phyloP scores from a whole-genome alignment of 768 basidiomycete genomes.

The Pholiota molesta region DNA sequence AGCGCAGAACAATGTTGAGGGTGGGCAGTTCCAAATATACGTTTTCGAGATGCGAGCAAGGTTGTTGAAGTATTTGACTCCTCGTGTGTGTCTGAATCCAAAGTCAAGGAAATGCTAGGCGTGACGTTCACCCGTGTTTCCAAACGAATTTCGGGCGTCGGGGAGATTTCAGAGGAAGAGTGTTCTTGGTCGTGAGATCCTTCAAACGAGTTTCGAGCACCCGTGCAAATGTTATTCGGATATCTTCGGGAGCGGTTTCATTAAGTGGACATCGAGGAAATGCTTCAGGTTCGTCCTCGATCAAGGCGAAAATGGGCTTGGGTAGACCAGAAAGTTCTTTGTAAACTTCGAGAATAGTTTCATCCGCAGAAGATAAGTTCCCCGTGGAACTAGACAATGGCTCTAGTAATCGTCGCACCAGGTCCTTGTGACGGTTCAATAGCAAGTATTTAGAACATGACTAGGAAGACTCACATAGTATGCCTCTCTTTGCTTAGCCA shows the following conservation, averaged over 20 bases:
- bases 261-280: constrained; percentile 52
- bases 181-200: constrained; percentile 39
- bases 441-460: not conserved
- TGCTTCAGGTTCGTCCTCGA: constrained; percentile 56
- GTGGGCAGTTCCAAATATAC: constrained; percentile 51
- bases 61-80: constrained; percentile 34
- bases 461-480: constrained; percentile 64
- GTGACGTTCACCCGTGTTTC: constrained; percentile 29
- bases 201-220: constrained; percentile 58
- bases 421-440: constrained; percentile 49
- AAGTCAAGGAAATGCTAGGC: constrained; percentile 41
- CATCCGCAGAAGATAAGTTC: constrained; percentile 39
- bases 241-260: constrained; percentile 43
- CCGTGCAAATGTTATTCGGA: constrained; percentile 50
- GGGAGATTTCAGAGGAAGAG: constrained; percentile 39
- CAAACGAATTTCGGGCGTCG: constrained; percentile 40
- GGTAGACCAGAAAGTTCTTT: constrained; percentile 63
- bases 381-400: constrained; percentile 51
- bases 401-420: constrained; percentile 63
- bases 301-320: constrained; percentile 45
- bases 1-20: constrained; percentile 64
- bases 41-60: constrained; percentile 48
- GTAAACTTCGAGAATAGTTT: constrained; percentile 48
- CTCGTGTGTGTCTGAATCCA: constrained; percentile 15
- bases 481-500: constrained; percentile 60